phyloP scores from a whole-genome alignment of 164 flowering plant species.

The Hamamelis virginiana region DNA sequence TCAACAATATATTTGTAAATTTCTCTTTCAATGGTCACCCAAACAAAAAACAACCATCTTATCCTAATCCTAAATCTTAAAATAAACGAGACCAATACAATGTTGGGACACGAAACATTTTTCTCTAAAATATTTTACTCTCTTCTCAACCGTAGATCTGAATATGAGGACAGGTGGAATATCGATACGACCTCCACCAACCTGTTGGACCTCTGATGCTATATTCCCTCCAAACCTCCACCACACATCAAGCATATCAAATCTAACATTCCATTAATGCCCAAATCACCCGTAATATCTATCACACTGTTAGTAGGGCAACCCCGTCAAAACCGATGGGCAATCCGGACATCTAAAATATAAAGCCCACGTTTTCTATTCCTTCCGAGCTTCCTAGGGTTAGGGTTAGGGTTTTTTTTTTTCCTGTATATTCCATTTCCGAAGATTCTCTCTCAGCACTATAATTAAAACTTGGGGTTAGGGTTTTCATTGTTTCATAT shows the following conservation, averaged over 20 bases:
- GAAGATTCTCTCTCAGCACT: too few species aligned
- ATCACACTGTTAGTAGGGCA: too few species aligned
- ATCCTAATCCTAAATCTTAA: too few species aligned
- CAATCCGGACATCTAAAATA: not conserved
- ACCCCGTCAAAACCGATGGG: not conserved
- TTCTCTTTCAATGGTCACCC: too few species aligned
- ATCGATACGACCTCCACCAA: not conserved
- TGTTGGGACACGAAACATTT: too few species aligned
- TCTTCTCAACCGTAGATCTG: not conserved
- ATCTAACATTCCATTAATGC: not conserved
- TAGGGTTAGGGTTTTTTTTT: not conserved
- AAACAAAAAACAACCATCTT: too few species aligned
- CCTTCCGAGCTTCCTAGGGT: not conserved
- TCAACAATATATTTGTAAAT: too few species aligned
- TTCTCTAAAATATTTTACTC: too few species aligned
- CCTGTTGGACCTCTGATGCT: not conserved
- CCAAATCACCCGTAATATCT: not conserved
- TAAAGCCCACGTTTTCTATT: not conserved
- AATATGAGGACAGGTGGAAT: not conserved
- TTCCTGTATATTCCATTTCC: not conserved
- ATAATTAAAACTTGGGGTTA: constrained; percentile 9
- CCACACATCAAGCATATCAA: not conserved
- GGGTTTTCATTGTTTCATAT: constrained; percentile 4
- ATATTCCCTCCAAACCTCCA: not conserved
- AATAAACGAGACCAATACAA: too few species aligned